Evolutionary conservation across 768 basidiomycete genomes (phyloP), one percentile per base, ranked within the genome.

Genomic region (Favolaschia claudopus): DNA sequence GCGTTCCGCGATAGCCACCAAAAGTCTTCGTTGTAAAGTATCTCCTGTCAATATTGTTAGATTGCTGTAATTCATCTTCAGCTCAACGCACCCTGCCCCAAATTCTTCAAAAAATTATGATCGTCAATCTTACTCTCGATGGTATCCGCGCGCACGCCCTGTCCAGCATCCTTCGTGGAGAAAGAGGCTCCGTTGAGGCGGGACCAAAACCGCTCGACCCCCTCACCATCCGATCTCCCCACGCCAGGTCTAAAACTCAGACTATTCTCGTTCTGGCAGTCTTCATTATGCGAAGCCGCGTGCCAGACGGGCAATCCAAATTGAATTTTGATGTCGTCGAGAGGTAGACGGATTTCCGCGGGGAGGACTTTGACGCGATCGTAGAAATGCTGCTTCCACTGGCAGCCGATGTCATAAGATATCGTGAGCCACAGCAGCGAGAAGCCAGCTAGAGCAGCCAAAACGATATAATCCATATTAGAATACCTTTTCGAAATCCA

Each of bases 381-480:
- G 7, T 7, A 14, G 32, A 48, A 32, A 22, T 48, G 8, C 5
- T 13, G 8, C 29, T 48, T 48, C 46, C 46, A 48, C 25, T 48
- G 46, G 46, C 46, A 48, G 17, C 29, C 46, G 27, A n/a, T n/a
- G n/a, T n/a, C n/a, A n/a, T n/a, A n/a, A n/a, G n/a, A n/a, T n/a
- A n/a, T n/a, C n/a, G n/a, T 48, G 28, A 48, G 28, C 10, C 8
- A 32, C 5, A 48, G 28, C 14, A 48, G 8, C 27, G 20, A 19
- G 31, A 48, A n/a, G 28, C 17, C 6, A 28, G 34, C 20, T 14
- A 48, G 31, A 5, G 46, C 46, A 6, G 46, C 31, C 29, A 48
- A 48, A 19, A 48, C 14, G 14, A 48, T 48, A 28, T 32, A 48
- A 20, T 48, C 46, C 46, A 48, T 48, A 20, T 48, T 48, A 32